Percentiles rank a stretch among this genome's conserved stretches.
phyloP scores from a whole-genome alignment of 2,329 filamentous ascomycete species.

The Elsinoe batatas region DNA sequence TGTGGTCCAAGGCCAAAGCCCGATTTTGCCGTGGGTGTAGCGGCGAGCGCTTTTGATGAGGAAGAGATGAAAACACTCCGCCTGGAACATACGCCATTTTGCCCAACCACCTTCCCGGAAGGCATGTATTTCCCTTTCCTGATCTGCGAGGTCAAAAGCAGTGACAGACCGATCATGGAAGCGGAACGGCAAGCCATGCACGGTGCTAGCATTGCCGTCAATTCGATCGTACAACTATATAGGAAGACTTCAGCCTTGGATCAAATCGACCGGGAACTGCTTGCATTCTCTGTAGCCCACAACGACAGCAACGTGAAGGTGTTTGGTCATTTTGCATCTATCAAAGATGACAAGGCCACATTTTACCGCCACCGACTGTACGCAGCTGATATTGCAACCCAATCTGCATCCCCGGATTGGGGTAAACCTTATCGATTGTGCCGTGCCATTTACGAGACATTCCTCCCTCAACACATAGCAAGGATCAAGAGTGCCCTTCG shows the following conservation, averaged over 20 bases:
- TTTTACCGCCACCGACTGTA: not conserved
- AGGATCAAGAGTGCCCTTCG: not conserved
- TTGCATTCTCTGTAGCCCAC: not conserved
- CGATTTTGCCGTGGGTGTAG: conserved; percentile 14
- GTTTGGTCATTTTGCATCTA: not conserved
- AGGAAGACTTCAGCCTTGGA: conserved; percentile 1
- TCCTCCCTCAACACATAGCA: not conserved
- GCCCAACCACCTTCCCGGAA: conserved; percentile 13
- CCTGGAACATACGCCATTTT: conserved; percentile 9
- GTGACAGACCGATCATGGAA: conserved; percentile 14
- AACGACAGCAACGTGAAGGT: not conserved
- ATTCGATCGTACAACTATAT: conserved; percentile 16
- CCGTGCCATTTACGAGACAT: conserved; percentile 12
- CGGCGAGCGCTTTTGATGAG: conserved; percentile 11
- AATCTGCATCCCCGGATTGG: conserved; percentile 2
- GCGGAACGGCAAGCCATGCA: conserved; percentile 18
- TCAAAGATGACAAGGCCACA: not conserved
- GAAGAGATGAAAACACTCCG: conserved; percentile 15
- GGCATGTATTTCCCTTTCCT: conserved; percentile 17
- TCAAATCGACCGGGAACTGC: not conserved
- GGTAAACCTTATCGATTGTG: conserved; percentile 8
- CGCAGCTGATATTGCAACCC: not conserved
- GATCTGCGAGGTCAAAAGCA: conserved; percentile 17
- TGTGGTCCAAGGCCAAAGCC: conserved; percentile 15
- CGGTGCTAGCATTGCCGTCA: conserved; percentile 15